Base-by-base conservation (phyloP, 2,329 filamentous ascomycete species). In the Aspergillus novofumigatus region DNA sequence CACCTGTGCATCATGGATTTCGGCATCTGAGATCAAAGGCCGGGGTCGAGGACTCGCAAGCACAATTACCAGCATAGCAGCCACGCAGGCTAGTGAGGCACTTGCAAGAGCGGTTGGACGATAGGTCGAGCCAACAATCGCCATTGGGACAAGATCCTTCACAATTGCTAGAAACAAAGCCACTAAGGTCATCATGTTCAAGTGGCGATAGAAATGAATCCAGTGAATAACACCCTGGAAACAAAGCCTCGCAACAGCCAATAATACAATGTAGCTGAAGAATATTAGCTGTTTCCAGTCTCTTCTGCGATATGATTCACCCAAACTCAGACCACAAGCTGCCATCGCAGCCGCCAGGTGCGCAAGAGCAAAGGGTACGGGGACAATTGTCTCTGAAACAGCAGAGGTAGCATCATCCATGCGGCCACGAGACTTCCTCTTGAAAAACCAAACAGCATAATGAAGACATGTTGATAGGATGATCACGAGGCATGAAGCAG, bases 221-320 rank as follows among this genome's bases (percentile, higher is more conserved):
- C 62, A 58, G 14, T 53, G 42, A 25, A 21, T 48, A n/a, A 52
- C 52, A 23, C 58, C 45, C 50, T 52, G 65, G 35, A 56, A 62
- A 25, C 49, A 57, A 17, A 67, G 62, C 21, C 63, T 62, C 14
- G 52, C 50, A 10, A 67, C 35, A 8, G 61, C 63, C 48, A 71
- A 44, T 2, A 65, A 42, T 0, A 66, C 59, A 49, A 64, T 48
- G 53, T 71, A 71, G 44, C 62, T 67, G 38, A 69, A 42, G 14
- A 66, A 49, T 10, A 62, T 20, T 17, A 65, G 54, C 52, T 58
- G 58, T 56, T 64, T 62, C 67, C 67, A 69, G 38, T 53, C 53
- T 3, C 44, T 51, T 11, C 51, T 51, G 20, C 56, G 29, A 6
- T 53, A 45, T 7, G 53, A 11, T n/a, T 60, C 50, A 17, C 61